These are phyloP conservation scores for Penicillium sp. DNA, from an alignment of 2,329 filamentous ascomycete species.

Conservation along the genomic window DNA sequence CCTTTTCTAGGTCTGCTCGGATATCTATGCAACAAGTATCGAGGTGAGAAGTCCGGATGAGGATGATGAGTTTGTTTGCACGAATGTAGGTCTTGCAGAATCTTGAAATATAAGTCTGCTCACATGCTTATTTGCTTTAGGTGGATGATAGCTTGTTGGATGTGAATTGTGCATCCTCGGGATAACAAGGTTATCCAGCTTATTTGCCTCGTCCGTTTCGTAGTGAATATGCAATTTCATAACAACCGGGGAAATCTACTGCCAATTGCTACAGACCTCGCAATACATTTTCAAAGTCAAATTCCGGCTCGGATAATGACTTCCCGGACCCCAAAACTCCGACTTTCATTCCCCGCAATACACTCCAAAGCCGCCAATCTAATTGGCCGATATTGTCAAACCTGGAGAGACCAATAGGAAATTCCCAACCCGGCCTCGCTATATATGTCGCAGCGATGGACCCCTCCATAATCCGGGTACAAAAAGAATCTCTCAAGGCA, in stretches of 20 bases:
- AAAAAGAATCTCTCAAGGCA: not conserved
- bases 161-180: conserved; percentile 33
- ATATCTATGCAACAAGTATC: conserved; percentile 48
- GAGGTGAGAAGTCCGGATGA: conserved; percentile 48
- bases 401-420: conserved; percentile 12
- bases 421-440: conserved; percentile 10
- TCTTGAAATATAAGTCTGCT: not conserved
- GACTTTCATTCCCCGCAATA: not conserved
- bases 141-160: conserved; percentile 33
- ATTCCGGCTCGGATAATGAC: not conserved
- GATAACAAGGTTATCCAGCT: not conserved
- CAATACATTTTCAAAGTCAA: not conserved
- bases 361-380: not conserved
- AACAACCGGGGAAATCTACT: too few species aligned
- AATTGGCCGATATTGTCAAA: not conserved
- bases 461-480: not conserved
- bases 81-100: conserved; percentile 35
- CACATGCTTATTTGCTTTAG: conserved; percentile 10
- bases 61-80: conserved; percentile 41
- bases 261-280: not conserved
- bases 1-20: conserved; percentile 30
- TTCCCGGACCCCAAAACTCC: not conserved
- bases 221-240: not conserved
- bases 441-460: conserved; percentile 1
- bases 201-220: too few species aligned